These are phyloP conservation scores for Phytophthora capsici DNA, from an alignment of 352 stramenopile genomes.

Conservation along the genomic window DNA sequence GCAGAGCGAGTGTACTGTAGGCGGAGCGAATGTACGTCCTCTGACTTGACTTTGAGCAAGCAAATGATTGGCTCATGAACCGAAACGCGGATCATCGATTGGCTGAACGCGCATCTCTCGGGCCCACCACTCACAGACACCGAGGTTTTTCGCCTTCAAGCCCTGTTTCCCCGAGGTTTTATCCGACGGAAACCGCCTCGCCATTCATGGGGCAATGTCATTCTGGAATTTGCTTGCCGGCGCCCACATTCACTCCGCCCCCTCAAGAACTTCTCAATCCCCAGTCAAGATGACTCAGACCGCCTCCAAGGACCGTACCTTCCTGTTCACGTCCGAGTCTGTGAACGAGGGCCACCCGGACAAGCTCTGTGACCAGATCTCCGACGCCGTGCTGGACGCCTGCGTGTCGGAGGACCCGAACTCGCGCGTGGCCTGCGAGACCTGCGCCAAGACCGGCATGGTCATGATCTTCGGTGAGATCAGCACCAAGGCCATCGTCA, in stretches of 20 bases:
- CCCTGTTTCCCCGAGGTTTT: slow-evolving; percentile 40
- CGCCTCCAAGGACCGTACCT: slow-evolving; percentile 69
- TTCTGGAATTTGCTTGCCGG: slow-evolving; percentile 63
- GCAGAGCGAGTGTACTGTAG: slow-evolving; percentile 5
- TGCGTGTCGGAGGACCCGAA: slow-evolving; percentile 98
- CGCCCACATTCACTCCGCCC: slow-evolving; percentile 13
- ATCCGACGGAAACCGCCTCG: slow-evolving; percentile 7
- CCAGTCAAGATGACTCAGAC: slow-evolving; percentile 64
- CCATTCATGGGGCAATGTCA: slow-evolving; percentile 29
- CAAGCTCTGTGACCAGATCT: slow-evolving; percentile 99
- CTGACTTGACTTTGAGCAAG: slow-evolving; percentile 3
- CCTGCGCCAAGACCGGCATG: slow-evolving; percentile 99
- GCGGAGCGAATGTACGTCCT: not conserved
- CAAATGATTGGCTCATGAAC: slow-evolving; percentile 8
- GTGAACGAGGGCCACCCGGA: slow-evolving; percentile 99
- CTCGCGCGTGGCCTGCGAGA: slow-evolving; percentile 99
- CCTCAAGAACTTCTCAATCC: slow-evolving; percentile 1
- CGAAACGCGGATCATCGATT: slow-evolving; percentile 16
- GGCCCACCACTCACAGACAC: slow-evolving; percentile 26
- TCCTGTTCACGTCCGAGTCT: slow-evolving; percentile 98
- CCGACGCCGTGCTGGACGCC: slow-evolving; percentile 98
- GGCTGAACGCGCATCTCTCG: slow-evolving; percentile 28
- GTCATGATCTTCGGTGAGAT: slow-evolving; percentile 99
- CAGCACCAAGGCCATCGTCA: slow-evolving; percentile 98
- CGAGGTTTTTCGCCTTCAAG: slow-evolving; percentile 34